Conservation (phyloP, 305 asterid species). For the Fraxinus dipetala region DNA sequence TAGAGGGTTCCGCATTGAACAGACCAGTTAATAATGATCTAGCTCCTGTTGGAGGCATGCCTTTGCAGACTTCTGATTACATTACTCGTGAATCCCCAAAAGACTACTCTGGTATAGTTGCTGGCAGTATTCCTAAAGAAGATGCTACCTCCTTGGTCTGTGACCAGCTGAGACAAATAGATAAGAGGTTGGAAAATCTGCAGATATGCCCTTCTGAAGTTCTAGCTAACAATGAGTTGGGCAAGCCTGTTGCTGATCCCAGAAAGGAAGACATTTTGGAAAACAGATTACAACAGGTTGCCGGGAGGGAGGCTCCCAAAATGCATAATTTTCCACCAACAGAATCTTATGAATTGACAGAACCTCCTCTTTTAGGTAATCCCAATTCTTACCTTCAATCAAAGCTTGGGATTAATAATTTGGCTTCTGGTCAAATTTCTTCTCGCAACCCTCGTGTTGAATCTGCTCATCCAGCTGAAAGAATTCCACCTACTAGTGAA, state of each 20-base stretch:
- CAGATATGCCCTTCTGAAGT: slow-evolving; percentile 51
- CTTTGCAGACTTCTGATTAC: slow-evolving; percentile 44
- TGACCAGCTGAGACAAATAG: slow-evolving; percentile 58
- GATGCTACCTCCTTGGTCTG: slow-evolving; percentile 40
- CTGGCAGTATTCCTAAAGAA: slow-evolving; percentile 44
- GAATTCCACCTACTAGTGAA: slow-evolving; percentile 32
- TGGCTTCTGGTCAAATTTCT: slow-evolving; percentile 31
- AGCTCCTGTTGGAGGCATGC: slow-evolving; percentile 34
- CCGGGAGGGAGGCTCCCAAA: slow-evolving; percentile 28
- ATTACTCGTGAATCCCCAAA: slow-evolving; percentile 50
- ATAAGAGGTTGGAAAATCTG: slow-evolving; percentile 60
- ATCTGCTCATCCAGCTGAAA: slow-evolving; percentile 36
- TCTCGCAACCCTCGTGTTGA: slow-evolving; percentile 31
- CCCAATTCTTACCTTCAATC: slow-evolving; percentile 28
- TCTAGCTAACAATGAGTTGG: slow-evolving; percentile 30
- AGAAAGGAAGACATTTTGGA: slow-evolving; percentile 31
- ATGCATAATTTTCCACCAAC: slow-evolving; percentile 26
- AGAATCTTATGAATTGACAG: slow-evolving; percentile 41
- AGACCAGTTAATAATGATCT: slow-evolving; percentile 44
- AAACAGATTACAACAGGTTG: slow-evolving; percentile 28
- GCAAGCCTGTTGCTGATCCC: slow-evolving; percentile 30
- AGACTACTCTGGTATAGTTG: slow-evolving; percentile 42
- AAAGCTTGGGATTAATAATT: slow-evolving; percentile 28
- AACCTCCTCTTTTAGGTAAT: slow-evolving; percentile 34
- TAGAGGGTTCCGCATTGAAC: slow-evolving; percentile 39